A percentile compares a stretch with the other conserved stretches of the same genome.
Conservation (phyloP, 2,329 filamentous ascomycete genomes). For the Neurospora sp. region DNA sequence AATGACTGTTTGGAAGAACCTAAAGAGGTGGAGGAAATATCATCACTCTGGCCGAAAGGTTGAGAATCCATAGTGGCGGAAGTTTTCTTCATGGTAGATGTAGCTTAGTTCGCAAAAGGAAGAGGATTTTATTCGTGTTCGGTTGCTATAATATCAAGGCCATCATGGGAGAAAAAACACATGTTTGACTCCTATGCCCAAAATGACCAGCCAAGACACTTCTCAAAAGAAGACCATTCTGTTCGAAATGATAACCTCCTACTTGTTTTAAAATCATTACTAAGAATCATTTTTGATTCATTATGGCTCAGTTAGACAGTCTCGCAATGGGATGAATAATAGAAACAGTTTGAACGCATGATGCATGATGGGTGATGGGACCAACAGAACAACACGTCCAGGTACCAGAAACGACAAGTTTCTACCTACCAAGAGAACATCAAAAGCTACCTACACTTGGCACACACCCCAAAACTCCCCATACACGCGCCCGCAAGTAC, state of each 20-base stretch:
- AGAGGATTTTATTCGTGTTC: neutral
- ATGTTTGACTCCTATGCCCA: neutral
- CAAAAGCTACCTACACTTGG: too few relatives aligned
- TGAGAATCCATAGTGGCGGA: neutral
- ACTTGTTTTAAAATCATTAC: neutral
- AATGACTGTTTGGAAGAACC: neutral
- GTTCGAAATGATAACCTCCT: neutral
- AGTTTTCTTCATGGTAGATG: too few relatives aligned
- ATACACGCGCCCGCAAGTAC: too few relatives aligned
- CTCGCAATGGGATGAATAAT: neutral
- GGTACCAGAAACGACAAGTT: neutral
- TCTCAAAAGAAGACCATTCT: neutral
- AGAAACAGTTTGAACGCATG: neutral
- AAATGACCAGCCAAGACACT: neutral
- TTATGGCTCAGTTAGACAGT: neutral
- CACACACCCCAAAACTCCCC: too few relatives aligned
- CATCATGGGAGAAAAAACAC: neutral
- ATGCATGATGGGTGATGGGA: neutral
- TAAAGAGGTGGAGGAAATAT: neutral
- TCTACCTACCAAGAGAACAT: neutral
- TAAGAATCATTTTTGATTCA: neutral
- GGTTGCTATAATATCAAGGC: neutral
- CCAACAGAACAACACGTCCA: neutral
- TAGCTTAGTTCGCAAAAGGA: neutral
- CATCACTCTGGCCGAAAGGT: neutral